A percentile compares a stretch with the other conserved stretches of the same genome.
These are phyloP conservation scores for Penicillium nucicola DNA, from an alignment of 495 filamentous ascomycete genomes.

Conservation along the genomic window DNA sequence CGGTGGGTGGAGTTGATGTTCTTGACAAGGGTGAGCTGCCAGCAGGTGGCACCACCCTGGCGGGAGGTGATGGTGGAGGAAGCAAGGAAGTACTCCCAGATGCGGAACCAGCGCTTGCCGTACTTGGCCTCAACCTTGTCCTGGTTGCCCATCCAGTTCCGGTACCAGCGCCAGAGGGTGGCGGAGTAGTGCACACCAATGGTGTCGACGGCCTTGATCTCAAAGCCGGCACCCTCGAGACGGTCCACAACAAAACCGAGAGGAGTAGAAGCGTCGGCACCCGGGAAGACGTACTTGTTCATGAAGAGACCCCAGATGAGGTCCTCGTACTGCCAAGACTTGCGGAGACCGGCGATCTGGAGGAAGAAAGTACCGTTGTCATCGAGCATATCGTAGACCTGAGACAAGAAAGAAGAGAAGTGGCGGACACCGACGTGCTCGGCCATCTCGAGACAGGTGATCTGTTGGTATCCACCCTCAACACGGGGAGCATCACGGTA, in stretches of 20 bases:
- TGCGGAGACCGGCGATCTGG: constrained; percentile 67
- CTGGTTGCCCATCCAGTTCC: constrained; percentile 95
- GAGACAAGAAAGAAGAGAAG: constrained; percentile 56
- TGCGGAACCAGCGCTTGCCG: constrained; percentile 92
- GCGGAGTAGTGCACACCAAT: constrained; percentile 96
- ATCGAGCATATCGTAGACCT: constrained; percentile 68
- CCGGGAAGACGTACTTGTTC: constrained; percentile 76
- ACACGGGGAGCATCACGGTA: constrained; percentile 66
- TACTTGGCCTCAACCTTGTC: constrained; percentile 97
- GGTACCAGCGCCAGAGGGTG: constrained; percentile 97
- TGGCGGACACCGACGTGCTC: constrained; percentile 70
- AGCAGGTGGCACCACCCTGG: constrained; percentile 92
- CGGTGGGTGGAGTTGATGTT: constrained; percentile 97
- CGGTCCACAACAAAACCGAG: constrained; percentile 62
- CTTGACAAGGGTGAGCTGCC: constrained; percentile 93
- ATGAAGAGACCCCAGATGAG: constrained; percentile 74
- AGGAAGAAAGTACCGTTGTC: constrained; percentile 72
- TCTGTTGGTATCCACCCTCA: constrained; percentile 61
- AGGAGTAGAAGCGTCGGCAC: constrained; percentile 65
- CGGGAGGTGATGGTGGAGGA: constrained; percentile 89
- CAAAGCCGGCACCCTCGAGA: constrained; percentile 64
- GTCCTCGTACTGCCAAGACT: constrained; percentile 72
- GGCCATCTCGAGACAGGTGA: constrained; percentile 77
- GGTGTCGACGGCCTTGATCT: constrained; percentile 67
- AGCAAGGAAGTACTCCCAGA: constrained; percentile 98